Evolutionary conservation across 1,284 basidiomycete genomes (phyloP), one percentile per base, ranked within the genome.

Genomic region (Trichosporon faecale): DNA sequence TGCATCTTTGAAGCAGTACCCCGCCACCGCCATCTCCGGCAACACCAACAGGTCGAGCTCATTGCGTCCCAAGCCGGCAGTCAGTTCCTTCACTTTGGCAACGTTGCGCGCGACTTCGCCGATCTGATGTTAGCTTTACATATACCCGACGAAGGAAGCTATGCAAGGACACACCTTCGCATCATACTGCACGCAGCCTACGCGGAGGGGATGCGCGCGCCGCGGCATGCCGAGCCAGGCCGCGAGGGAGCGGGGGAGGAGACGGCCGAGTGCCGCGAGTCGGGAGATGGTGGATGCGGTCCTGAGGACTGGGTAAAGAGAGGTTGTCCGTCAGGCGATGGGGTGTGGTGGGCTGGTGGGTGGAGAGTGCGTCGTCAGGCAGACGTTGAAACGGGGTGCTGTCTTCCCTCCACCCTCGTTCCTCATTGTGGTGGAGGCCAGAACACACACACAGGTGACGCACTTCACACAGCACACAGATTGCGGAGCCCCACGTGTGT

Each of bases 1-100:
- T 0, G 90, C 87, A 52, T 86, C 86, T 12, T 88, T 85, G 80
- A 96, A 98, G 69, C 90, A 88, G 82, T 98, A 98, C 29, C 94
- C 95, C 89, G 78, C 69, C 44, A 79, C 72, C 18, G 72, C 74
- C 77, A 80, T 79, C 66, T 98, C 95, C 0, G 95, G 94, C 49
- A 97, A 87, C 74, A 95, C 95, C 8, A 98, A 84, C 5, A 98
- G 85, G 80, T 98, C 94, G 16, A 96, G 80, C 5, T 89, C 87
- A 27, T 86, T 85, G 0, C 91, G 89, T 33, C 85, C 74, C 18
- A 94, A 79, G 71, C 91, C 93, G 73, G 84, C 84, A 72, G 91
- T 91, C 75, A 93, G 82, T 46, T 87, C 84, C 64, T 85, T 84
- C 5, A 91, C 91, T 72, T 85, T 89, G 1, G 85, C 84, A 1